Percentiles rank a stretch among this genome's conserved stretches.
These are phyloP conservation scores for Neurospora sp. DNA, from an alignment of 2,329 filamentous ascomycete species.

Conservation along the genomic window DNA sequence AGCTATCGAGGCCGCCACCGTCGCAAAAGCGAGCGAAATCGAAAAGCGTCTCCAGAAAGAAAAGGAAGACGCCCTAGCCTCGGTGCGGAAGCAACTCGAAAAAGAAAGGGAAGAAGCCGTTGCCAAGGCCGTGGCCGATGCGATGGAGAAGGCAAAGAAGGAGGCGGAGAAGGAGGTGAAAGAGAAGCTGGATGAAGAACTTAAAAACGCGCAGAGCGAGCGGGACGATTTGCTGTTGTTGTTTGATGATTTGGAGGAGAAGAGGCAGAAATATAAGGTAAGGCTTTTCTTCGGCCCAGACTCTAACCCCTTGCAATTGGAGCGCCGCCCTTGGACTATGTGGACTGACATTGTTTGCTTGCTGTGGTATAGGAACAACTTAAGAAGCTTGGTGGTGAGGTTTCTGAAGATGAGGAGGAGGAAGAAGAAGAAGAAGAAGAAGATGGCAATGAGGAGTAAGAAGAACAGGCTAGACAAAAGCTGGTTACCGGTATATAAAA, in stretches of 20 bases:
- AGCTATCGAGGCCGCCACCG: not conserved
- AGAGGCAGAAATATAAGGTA: slow-evolving; percentile 66
- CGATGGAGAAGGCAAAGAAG: slow-evolving; percentile 28
- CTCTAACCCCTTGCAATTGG: too few species aligned
- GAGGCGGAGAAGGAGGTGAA: slow-evolving; percentile 23
- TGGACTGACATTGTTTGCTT: slow-evolving; percentile 3
- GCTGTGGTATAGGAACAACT: slow-evolving; percentile 40
- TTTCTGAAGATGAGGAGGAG: slow-evolving; percentile 69
- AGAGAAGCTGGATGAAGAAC: slow-evolving; percentile 48
- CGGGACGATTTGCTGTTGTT: slow-evolving; percentile 75
- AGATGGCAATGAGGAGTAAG: slow-evolving; percentile 39
- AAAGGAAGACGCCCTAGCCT: not conserved
- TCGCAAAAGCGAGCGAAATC: not conserved
- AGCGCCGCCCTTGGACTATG: not conserved
- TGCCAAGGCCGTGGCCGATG: slow-evolving; percentile 5
- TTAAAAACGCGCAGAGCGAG: slow-evolving; percentile 56
- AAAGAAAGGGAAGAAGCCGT: not conserved
- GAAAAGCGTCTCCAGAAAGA: not conserved
- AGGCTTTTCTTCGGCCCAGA: not conserved
- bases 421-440: slow-evolving; percentile 46
- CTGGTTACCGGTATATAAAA: not conserved
- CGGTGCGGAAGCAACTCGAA: not conserved
- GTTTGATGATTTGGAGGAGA: slow-evolving; percentile 71
- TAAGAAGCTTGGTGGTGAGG: slow-evolving; percentile 54
- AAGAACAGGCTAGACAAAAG: slow-evolving; percentile 1